Percentiles rank a stretch among this genome's conserved stretches.
These are phyloP conservation scores for Thelonectria discophora DNA, from an alignment of 2,329 filamentous ascomycete species.

Conservation along the genomic window DNA sequence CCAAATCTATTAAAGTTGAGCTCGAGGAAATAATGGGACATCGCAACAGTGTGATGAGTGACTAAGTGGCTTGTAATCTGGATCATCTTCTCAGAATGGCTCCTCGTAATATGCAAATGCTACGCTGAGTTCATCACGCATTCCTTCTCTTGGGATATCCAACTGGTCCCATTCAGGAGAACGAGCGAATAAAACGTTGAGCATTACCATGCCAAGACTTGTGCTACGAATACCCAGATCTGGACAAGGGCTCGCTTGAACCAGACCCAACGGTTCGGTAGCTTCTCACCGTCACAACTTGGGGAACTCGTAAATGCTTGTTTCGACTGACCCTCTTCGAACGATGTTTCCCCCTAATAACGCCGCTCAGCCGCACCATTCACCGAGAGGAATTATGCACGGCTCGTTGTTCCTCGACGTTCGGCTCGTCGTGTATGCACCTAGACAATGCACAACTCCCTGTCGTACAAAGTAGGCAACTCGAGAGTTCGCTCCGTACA, in stretches of 20 bases:
- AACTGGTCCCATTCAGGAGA: not conserved
- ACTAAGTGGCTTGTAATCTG: not conserved
- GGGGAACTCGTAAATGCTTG: not conserved
- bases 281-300: not conserved
- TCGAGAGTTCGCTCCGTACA: not conserved
- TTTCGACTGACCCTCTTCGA: not conserved
- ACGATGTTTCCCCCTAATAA: not conserved
- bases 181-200: constrained; percentile 24
- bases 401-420: too few relatives aligned
- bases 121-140: not conserved
- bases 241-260: not conserved
- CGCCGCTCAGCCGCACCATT: not conserved
- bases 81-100: too few relatives aligned
- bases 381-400: not conserved
- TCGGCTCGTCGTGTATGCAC: too few relatives aligned
- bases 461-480: not conserved
- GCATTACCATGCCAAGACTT: constrained; percentile 5
- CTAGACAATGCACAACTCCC: too few relatives aligned
- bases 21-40: not conserved
- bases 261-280: constrained; percentile 5
- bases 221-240: not conserved
- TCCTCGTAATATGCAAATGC: too few relatives aligned
- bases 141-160: not conserved
- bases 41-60: not conserved
- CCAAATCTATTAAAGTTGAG: not conserved